Percentiles rank a stretch among this genome's conserved stretches.
Conservation (phyloP, 441 rosid species). For the Erysimum cheiri region DNA sequence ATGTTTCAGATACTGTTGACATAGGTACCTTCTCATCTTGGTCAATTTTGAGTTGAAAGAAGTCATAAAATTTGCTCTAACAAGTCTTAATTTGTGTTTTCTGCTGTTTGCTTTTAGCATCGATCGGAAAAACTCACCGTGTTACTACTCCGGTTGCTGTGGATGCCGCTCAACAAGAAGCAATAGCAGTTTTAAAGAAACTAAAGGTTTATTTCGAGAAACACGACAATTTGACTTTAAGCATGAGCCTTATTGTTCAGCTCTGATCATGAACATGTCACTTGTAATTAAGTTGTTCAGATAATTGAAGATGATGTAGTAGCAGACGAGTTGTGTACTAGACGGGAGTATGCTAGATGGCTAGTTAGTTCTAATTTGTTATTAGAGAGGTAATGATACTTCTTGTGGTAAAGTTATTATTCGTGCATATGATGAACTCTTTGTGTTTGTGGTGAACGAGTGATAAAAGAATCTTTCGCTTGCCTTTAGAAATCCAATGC, state of each 20-base stretch:
- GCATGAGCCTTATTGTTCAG: constrained; percentile 33
- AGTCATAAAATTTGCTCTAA: neutral
- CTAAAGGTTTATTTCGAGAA: constrained; percentile 63
- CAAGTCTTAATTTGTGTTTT: constrained; percentile 4
- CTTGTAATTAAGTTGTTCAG: constrained; percentile 63
- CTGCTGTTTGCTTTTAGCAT: constrained; percentile 39
- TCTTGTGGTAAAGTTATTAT: neutral
- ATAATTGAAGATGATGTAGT: constrained; percentile 67
- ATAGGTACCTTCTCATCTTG: constrained; percentile 42
- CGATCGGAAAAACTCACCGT: constrained; percentile 46
- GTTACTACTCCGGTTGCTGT: constrained; percentile 49
- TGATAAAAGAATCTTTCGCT: constrained; percentile 7
- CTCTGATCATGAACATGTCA: constrained; percentile 55
- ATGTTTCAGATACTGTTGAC: constrained; percentile 41
- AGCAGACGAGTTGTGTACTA: constrained; percentile 79
- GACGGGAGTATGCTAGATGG: constrained; percentile 93
- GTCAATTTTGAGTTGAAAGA: constrained; percentile 5
- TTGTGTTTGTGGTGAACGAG: neutral
- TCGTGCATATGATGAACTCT: neutral
- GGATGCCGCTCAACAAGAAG: constrained; percentile 84
- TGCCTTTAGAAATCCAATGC: constrained; percentile 67
- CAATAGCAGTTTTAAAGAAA: constrained; percentile 68
- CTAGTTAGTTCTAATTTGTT: constrained; percentile 63
- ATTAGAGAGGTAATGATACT: constrained; percentile 71
- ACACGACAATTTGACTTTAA: constrained; percentile 15